Percentiles rank a stretch among this genome's conserved stretches.
phyloP scores from a whole-genome alignment of 2,329 filamentous ascomycete species.

The Ilyonectria robusta region DNA sequence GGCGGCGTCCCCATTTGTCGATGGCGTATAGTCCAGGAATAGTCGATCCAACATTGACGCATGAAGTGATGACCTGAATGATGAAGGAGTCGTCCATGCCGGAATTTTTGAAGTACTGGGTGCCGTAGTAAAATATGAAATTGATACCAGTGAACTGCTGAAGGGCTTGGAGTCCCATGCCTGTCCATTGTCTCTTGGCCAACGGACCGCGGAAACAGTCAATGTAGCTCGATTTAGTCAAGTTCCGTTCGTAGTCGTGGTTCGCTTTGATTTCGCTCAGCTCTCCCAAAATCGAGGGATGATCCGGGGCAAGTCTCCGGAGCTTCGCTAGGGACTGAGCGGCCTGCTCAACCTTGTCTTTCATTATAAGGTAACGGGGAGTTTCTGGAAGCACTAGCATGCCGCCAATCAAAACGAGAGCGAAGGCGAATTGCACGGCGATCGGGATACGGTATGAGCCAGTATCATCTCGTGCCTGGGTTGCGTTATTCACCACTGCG shows the following conservation, averaged over 20 bases:
- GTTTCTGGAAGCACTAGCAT: slow-evolving; percentile 80
- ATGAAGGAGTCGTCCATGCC: slow-evolving; percentile 51
- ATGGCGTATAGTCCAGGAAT: slow-evolving; percentile 51
- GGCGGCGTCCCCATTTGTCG: slow-evolving; percentile 60
- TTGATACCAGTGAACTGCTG: slow-evolving; percentile 49
- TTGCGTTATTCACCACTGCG: slow-evolving; percentile 74
- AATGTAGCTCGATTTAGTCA: slow-evolving; percentile 63
- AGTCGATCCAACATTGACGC: slow-evolving; percentile 53
- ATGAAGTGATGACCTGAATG: slow-evolving; percentile 52
- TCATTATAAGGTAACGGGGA: slow-evolving; percentile 77
- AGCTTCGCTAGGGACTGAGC: slow-evolving; percentile 66
- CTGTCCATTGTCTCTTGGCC: slow-evolving; percentile 73
- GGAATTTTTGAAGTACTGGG: slow-evolving; percentile 53
- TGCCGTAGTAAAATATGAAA: slow-evolving; percentile 59
- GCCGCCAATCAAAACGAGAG: slow-evolving; percentile 73
- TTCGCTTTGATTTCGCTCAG: slow-evolving; percentile 74
- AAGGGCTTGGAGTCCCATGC: slow-evolving; percentile 73
- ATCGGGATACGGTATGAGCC: slow-evolving; percentile 74
- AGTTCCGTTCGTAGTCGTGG: slow-evolving; percentile 72
- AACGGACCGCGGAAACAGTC: slow-evolving; percentile 68
- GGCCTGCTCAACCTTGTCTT: slow-evolving; percentile 52
- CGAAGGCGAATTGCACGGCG: slow-evolving; percentile 75
- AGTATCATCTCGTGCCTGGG: slow-evolving; percentile 65
- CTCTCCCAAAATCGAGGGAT: slow-evolving; percentile 71
- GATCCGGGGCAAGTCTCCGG: slow-evolving; percentile 70